A percentile compares a stretch with the other conserved stretches of the same genome.
phyloP scores from a whole-genome alignment of 208 protist genomes.

The Naegleria lovaniensis region DNA sequence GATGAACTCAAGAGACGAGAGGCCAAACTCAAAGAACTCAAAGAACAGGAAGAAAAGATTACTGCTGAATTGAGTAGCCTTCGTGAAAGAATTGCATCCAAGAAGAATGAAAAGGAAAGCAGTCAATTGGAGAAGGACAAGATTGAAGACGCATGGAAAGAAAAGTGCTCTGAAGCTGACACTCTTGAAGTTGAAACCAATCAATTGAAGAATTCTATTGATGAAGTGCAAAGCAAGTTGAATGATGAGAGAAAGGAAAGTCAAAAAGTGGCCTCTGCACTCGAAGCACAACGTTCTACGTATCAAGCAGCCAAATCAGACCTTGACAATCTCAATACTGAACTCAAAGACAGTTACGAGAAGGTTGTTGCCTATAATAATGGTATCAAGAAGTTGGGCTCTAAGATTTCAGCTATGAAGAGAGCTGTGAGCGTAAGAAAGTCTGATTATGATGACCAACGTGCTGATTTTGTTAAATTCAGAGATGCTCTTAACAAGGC shows the following conservation, averaged over 20 bases:
- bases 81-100: not conserved
- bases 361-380: not conserved
- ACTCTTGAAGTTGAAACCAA: not conserved
- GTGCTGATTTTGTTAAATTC: not conserved
- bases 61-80: not conserved
- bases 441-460: not conserved
- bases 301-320: not conserved
- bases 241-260: not conserved
- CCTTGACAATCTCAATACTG: not conserved
- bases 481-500: not conserved
- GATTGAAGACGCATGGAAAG: not conserved
- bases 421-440: not conserved
- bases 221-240: not conserved
- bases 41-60: slow-evolving; percentile 3
- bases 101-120: not conserved
- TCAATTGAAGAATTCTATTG: not conserved
- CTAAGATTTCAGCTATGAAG: not conserved
- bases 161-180: not conserved
- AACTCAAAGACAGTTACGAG: not conserved
- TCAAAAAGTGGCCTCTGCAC: not conserved
- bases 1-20: not conserved
- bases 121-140: not conserved
- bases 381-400: not conserved
- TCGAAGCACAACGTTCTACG: not conserved
- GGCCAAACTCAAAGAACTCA: not conserved